phyloP scores from a whole-genome alignment of 148 eudicot genomes.

The Cornus controversa region DNA sequence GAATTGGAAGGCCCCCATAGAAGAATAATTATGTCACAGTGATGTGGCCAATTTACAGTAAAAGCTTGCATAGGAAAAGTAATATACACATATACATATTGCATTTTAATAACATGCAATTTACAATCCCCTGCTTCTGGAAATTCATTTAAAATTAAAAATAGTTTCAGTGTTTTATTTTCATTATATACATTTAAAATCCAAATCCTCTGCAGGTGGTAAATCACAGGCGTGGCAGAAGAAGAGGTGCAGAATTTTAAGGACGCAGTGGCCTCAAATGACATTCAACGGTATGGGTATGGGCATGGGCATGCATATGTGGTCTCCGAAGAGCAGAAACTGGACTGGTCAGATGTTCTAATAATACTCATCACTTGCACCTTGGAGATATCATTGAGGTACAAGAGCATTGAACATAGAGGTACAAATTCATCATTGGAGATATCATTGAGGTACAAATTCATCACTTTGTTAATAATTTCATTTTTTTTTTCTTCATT shows the following conservation, averaged over 20 bases:
- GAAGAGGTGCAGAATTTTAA: neutral
- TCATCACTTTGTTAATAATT: neutral
- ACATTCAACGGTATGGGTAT: too few species aligned
- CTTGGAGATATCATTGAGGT: conserved; percentile 13
- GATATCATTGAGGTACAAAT: conserved; percentile 15
- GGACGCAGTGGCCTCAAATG: neutral
- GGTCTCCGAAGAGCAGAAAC: conserved; percentile 9
- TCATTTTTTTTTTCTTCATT: neutral
- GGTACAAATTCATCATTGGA: conserved; percentile 12
- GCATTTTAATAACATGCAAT: too few species aligned
- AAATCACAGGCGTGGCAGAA: conserved; percentile 3
- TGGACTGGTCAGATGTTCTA: conserved; percentile 16
- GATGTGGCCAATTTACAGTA: too few species aligned
- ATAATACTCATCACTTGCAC: neutral
- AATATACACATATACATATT: too few species aligned
- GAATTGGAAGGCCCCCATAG: too few species aligned
- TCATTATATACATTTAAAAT: neutral
- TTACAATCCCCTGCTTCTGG: too few species aligned
- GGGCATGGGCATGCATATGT: neutral
- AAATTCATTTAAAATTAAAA: too few species aligned
- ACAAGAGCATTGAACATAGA: conserved; percentile 9
- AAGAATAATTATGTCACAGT: too few species aligned
- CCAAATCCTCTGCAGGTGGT: neutral
- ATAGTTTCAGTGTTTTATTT: neutral
- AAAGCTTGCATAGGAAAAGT: too few species aligned